Evolutionary conservation across 2,329 filamentous ascomycete species (phyloP).

Genomic region (Corynespora cassiicola): DNA sequence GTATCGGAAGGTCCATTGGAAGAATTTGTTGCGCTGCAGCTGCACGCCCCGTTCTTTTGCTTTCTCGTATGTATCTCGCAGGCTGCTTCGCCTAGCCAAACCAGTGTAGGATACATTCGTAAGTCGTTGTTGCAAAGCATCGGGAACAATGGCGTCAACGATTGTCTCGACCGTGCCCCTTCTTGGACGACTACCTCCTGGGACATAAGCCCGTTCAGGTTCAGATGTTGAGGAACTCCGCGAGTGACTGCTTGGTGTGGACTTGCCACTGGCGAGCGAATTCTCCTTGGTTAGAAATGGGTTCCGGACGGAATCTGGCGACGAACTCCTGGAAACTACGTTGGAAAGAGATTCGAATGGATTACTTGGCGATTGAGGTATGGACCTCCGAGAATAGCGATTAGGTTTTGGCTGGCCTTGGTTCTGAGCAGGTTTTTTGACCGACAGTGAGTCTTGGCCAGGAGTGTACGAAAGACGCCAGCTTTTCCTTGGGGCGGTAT

Average conservation of each 20-base stretch:
- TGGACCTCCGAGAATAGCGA: too few species aligned
- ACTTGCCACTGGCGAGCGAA: too few species aligned
- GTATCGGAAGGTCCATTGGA: conserved; percentile 48
- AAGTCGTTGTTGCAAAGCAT: conserved; percentile 19
- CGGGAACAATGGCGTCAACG: conserved; percentile 22
- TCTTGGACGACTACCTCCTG: conserved; percentile 10
- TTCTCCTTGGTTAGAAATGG: too few species aligned
- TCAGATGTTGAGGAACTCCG: too few species aligned
- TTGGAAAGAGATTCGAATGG: too few species aligned
- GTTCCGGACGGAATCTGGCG: too few species aligned
- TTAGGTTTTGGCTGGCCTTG: too few species aligned
- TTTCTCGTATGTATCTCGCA: conserved; percentile 29
- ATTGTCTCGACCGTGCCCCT: conserved; percentile 22
- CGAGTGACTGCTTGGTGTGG: too few species aligned
- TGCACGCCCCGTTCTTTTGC: conserved; percentile 27
- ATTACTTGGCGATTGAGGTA: too few species aligned
- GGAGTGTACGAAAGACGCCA: conserved; percentile 10
- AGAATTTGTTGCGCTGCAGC: conserved; percentile 41
- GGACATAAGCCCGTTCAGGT: conserved; percentile 8
- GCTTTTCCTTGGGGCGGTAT: neutral
- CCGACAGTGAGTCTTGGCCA: too few species aligned
- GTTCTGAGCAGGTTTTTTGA: too few species aligned
- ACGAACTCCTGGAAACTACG: too few species aligned
- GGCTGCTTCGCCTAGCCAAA: conserved; percentile 15
- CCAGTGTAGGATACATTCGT: conserved; percentile 22